Conservation (phyloP, 2,329 filamentous ascomycete species). For the Curvularia hawaiiensis region DNA sequence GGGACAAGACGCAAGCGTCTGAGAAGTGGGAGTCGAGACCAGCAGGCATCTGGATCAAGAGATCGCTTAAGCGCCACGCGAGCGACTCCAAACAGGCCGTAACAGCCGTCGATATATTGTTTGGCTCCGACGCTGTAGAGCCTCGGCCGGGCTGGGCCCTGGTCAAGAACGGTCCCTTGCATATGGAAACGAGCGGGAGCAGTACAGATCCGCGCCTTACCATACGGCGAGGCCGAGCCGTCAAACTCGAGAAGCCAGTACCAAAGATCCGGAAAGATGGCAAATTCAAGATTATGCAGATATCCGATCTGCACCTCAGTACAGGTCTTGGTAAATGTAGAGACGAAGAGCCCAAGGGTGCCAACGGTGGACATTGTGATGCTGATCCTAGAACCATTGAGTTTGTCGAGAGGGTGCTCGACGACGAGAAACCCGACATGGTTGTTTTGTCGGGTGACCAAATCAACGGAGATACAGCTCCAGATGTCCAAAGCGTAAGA, state of each 20-base stretch:
- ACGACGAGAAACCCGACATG: slow-evolving; percentile 92
- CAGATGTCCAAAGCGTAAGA: slow-evolving; percentile 82
- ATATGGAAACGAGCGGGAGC: slow-evolving; percentile 68
- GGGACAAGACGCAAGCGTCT: slow-evolving; percentile 60
- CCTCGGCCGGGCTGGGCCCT: slow-evolving; percentile 85
- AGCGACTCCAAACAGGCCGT: slow-evolving; percentile 76
- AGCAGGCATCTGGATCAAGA: slow-evolving; percentile 81
- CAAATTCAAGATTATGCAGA: slow-evolving; percentile 96
- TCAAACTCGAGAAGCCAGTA: slow-evolving; percentile 69
- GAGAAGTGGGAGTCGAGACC: slow-evolving; percentile 79
- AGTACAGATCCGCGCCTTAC: slow-evolving; percentile 75
- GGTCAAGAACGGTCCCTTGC: slow-evolving; percentile 65
- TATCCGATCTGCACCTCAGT: slow-evolving; percentile 91
- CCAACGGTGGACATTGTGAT: slow-evolving; percentile 79
- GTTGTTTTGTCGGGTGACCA: slow-evolving; percentile 93
- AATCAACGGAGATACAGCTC: slow-evolving; percentile 90
- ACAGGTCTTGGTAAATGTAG: slow-evolving; percentile 86
- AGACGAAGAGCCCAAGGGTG: slow-evolving; percentile 77
- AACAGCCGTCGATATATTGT: slow-evolving; percentile 84
- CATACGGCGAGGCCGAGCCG: slow-evolving; percentile 72
- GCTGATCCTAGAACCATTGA: slow-evolving; percentile 91
- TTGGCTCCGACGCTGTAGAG: slow-evolving; percentile 89
- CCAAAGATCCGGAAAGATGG: slow-evolving; percentile 85
- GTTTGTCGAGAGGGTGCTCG: slow-evolving; percentile 81
- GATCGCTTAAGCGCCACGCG: slow-evolving; percentile 72